Conservation (phyloP, 371 early-diverging fungal genomes). For the Mucor indicus region DNA sequence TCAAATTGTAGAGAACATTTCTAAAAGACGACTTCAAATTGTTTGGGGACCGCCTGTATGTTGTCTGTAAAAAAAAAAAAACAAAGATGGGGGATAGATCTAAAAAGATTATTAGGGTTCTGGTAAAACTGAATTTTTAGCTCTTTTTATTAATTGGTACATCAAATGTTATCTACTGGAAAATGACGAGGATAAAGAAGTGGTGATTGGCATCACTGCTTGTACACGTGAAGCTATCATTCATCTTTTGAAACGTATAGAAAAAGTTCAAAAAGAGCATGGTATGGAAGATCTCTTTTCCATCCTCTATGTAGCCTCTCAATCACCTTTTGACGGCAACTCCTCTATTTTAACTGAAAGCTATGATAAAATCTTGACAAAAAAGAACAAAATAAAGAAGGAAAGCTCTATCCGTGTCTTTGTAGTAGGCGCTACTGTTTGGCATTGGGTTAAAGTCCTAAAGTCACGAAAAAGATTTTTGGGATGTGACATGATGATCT, state of each 20-base stretch:
- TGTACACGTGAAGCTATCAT: conserved; percentile 54
- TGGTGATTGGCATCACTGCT: conserved; percentile 54
- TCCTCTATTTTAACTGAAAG: no score
- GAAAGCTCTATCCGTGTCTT: conserved; percentile 10
- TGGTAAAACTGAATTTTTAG: conserved; percentile 58
- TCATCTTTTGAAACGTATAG: conserved; percentile 43
- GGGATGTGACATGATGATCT: conserved; percentile 49
- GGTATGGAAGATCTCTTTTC: conserved; percentile 4
- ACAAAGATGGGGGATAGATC: no score
- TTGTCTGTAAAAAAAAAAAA: background rate
- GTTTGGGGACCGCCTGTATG: conserved; percentile 64
- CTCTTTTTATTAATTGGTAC: conserved; percentile 47
- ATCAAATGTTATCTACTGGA: conserved; percentile 31
- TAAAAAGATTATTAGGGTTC: no score
- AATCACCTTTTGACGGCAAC: no score
- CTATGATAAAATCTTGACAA: no score
- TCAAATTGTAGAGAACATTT: conserved; percentile 35
- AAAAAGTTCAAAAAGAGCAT: conserved; percentile 26
- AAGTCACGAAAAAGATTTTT: conserved; percentile 25
- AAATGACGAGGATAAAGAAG: conserved; percentile 6
- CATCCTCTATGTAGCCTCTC: conserved; percentile 13
- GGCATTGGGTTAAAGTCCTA: conserved; percentile 49
- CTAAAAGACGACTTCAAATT: conserved; percentile 43
- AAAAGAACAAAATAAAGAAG: background rate
- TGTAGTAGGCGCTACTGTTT: conserved; percentile 55